Percentiles rank a stretch among this genome's conserved stretches.
phyloP scores from a whole-genome alignment of 1,284 basidiomycete genomes.

The Schizopora paradoxa region DNA sequence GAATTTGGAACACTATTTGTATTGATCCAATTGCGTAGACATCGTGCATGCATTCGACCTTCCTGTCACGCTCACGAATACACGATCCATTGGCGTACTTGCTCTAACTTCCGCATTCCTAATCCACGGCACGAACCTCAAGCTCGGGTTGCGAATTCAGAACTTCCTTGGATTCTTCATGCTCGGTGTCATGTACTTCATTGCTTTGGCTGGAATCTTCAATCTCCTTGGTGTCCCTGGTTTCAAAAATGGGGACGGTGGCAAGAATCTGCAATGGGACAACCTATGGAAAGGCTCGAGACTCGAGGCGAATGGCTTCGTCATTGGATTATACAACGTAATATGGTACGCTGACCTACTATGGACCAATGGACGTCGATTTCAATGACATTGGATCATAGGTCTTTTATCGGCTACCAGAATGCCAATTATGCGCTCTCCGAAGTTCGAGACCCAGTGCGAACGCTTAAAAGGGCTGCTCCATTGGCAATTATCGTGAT shows the following conservation, averaged over 20 bases:
- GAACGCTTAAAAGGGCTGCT: slow-evolving; percentile 33
- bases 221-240: slow-evolving; percentile 25
- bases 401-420: slow-evolving; percentile 24
- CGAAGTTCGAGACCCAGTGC: slow-evolving; percentile 33
- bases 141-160: slow-evolving; percentile 42
- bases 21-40: neutral
- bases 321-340: slow-evolving; percentile 28
- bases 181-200: slow-evolving; percentile 37
- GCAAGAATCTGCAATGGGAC: slow-evolving; percentile 3
- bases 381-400: neutral
- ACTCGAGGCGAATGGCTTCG: slow-evolving; percentile 4
- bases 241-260: neutral
- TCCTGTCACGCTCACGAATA: neutral
- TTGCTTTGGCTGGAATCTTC: slow-evolving; percentile 36
- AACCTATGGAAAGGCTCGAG: slow-evolving; percentile 8
- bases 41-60: neutral
- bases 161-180: slow-evolving; percentile 44
- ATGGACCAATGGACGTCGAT: slow-evolving; percentile 19
- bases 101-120: slow-evolving; percentile 33
- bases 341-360: slow-evolving; percentile 29
- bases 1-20: neutral
- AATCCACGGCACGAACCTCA: slow-evolving; percentile 36
- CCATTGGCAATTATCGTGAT: slow-evolving; percentile 32
- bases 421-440: slow-evolving; percentile 37
- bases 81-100: neutral